Evolutionary conservation across 2,329 filamentous ascomycete species (phyloP), one percentile per base, ranked within the genome.

Genomic region (Pseudogymnoascus sp.): DNA sequence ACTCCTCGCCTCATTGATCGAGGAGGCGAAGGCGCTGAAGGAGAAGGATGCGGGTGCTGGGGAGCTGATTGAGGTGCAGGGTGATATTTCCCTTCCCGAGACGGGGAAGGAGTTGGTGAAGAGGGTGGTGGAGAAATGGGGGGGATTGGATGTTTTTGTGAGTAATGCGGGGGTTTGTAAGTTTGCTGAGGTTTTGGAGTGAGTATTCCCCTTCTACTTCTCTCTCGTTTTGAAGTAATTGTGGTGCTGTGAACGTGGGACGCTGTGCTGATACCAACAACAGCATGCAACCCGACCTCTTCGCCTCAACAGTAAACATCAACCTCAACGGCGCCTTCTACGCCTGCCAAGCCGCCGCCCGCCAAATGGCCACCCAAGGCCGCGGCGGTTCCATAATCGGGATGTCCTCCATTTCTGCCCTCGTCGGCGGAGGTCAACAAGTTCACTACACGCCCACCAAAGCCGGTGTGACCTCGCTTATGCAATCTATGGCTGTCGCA

Each of bases 321-420:
- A 96, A 96, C 77, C 85, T 96, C 68, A 86, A 88, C 69, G 92
- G 92, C 51, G 90, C 92, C n/a, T 96, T 96, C 79, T 93, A 92
- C 78, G 83, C 90, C 37, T 88, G 90, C 21, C 92, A 96, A 79
- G 90, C 92, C 0, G 92, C 91, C 1, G 92, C 90, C 1, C 84
- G 87, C 2, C 90, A 95, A 74, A 95, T 96, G 89, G 86, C 88
- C 0, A 69, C 73, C 31, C 82, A 90, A 70, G 78, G 80, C 1
- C 76, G 84, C 0, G 90, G 92, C 14, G 92, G 92, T 36, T 88
- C 85, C 70, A 95, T 96, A 71, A 93, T 92, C 68, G 89, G 84
- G 63, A 81, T 93, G 41, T 88, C 84, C 6, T 89, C 85, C 68
- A 90, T 92, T 71, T 86, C 83, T 16, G 90, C 89, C 0, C 82